phyloP scores from a whole-genome alignment of 108 stramenopile genomes.

The Nitzschia sp. region DNA sequence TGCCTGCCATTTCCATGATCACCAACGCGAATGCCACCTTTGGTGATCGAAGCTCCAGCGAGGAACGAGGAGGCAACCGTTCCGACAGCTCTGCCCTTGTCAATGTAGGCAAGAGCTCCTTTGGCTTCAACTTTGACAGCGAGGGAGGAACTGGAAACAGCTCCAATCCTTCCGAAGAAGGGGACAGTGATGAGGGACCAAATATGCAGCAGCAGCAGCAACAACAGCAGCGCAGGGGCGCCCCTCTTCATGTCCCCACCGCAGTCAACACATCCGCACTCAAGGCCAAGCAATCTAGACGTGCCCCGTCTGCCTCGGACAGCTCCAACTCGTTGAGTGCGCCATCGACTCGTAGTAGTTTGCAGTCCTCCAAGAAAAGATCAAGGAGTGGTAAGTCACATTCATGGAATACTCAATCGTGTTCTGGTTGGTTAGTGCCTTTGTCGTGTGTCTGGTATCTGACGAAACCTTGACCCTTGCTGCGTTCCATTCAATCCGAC shows the following conservation, averaged over 20 bases:
- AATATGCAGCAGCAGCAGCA: not conserved
- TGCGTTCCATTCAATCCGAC: not conserved
- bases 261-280: not conserved
- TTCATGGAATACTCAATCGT: no score
- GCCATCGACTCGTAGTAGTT: not conserved
- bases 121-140: slow-evolving; percentile 74
- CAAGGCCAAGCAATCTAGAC: not conserved
- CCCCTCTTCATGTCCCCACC: not conserved
- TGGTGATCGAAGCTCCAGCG: slow-evolving; percentile 21
- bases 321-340: not conserved
- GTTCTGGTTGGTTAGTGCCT: no score
- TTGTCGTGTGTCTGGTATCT: not conserved
- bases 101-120: slow-evolving; percentile 60
- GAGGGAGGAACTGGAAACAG: slow-evolving; percentile 40
- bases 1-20: not conserved
- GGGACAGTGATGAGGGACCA: slow-evolving; percentile 24
- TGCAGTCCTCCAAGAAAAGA: not conserved
- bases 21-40: not conserved
- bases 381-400: no score
- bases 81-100: slow-evolving; percentile 63
- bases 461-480: not conserved
- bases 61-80: slow-evolving; percentile 57
- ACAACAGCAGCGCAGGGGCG: not conserved
- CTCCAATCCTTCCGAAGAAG: slow-evolving; percentile 24
- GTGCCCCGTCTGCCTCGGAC: not conserved